Evolutionary conservation across 1,284 basidiomycete genomes (phyloP).

Genomic region (Trichosporon sp.): DNA sequence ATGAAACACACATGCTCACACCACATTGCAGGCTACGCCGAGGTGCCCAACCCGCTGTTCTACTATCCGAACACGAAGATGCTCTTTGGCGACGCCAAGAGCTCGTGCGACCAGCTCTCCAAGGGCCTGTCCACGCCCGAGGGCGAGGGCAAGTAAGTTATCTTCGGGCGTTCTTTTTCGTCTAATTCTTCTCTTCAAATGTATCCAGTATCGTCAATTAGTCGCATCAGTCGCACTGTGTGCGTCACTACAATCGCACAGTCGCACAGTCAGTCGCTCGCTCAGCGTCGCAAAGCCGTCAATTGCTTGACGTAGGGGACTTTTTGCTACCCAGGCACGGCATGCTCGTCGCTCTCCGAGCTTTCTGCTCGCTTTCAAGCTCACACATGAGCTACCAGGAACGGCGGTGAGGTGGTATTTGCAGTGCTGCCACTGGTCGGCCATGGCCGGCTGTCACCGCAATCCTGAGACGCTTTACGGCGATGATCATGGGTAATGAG

Average conservation of each 20-base stretch:
- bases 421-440: not conserved
- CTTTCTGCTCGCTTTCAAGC: too few relatives aligned
- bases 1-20: not conserved
- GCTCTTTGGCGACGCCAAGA: conserved; percentile 84
- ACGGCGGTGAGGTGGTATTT: not conserved
- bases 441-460: too few relatives aligned
- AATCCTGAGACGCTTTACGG: not conserved
- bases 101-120: conserved; percentile 69
- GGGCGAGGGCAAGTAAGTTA: conserved; percentile 27
- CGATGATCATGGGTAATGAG: not conserved
- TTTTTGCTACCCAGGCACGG: not conserved
- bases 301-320: not conserved
- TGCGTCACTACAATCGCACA: too few relatives aligned
- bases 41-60: conserved; percentile 86
- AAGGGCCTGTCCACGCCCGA: conserved; percentile 36
- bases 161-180: not conserved
- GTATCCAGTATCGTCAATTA: too few relatives aligned
- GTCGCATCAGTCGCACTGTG: too few relatives aligned
- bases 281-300: not conserved
- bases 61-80: conserved; percentile 84
- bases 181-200: too few relatives aligned
- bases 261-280: not conserved
- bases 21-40: conserved; percentile 59
- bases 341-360: not conserved
- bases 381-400: not conserved